Base-by-base conservation (phyloP, 139 green algal genomes). In the Chlorella vulgaris region DNA sequence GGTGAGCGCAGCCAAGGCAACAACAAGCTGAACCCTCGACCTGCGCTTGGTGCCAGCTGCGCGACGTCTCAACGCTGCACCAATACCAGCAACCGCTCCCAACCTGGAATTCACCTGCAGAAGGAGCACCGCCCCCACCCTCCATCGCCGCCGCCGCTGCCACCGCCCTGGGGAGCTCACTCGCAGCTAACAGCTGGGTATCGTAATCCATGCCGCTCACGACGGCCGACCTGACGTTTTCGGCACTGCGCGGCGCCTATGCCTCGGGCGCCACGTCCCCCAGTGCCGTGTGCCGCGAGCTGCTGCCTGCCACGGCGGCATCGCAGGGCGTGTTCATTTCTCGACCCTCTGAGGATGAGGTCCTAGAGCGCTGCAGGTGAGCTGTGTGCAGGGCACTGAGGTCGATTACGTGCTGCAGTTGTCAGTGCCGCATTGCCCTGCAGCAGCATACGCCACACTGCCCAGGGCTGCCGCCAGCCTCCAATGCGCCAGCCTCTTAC, bases 261-360 rank as follows among this genome's bases (percentile, higher is more conserved):
- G 81, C 89, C 6, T 55, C 31, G 21, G 84, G 84, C 5, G 43
- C 42, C 18, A 39, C 76, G 7, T 88, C 85, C 15, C 90, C 90
- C 15, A 83, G 80, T 2, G 38, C 42, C 8, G 68, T 93, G 5
- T 67, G 89, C 39, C 63, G 40, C 21, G 67, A 67, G 24, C 53
- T 92, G 40, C 81, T 89, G 73, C 83, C 80, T 0, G 66, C 73
- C 10, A 67, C 91, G n/a, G 58, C 74, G 1, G 76, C 75, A 0
- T 42, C 81, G 2, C 21, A 18, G 0, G 76, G 28, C 55, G 74
- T 88, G 1, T 93, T 94, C 77, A 87, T 91, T 4, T 63, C 83
- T 35, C 47, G 88, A 5, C 65, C 70, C 0, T 53, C 58, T 0
- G 74, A 85, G 4, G 70, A 87, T 2, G 66, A 87, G 33, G 69